Evolutionary conservation across 192 early-diverging fungal species (phyloP), one percentile per base, ranked within the genome.

Genomic region (Ambispora gerdemannii): DNA sequence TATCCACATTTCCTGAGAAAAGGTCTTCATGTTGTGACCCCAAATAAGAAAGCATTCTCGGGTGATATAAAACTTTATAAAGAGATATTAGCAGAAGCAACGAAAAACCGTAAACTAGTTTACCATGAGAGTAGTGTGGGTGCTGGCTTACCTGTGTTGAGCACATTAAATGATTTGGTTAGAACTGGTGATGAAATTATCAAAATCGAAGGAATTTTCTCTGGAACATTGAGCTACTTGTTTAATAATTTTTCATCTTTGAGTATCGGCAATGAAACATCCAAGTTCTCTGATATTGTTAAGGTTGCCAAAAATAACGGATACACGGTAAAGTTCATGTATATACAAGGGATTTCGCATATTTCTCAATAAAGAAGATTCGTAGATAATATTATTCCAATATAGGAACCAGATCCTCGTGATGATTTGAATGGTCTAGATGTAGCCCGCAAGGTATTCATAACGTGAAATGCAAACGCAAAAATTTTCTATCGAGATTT

Each of bases 391-490:
- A 38, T 64, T 32, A 49, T 15, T 49, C 19, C 25, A 8, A 22
- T 6, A 55, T 69, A 88, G 87, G 97, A 99, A 72, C 97, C 97
- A 31, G 97, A 99, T 76, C 97, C 97, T 28, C 84, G 97, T 50
- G 97, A 99, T 74, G 97, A 99, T 71, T 85, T 99, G 67, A 99
- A 99, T 72, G 97, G 96, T 31, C 90, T 99, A 92, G 97, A 99
- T 74, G 95, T 99, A 28, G 96, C 94, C n/a, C 92, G 96, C 63
- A 99, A 99, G 81, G 92, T 93, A 77, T 71, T 10, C 69, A 7
- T 43, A 43, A 43, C 15, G 38, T 43, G 38, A 43, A 43, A 43
- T 43, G 6, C 38, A 15, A 43, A 47, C 11, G 3, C 50, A 19
- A 47, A 20, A 53, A 43, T 30, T 49, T 49, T n/a, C 31, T 6